Conservation (phyloP, 2,329 filamentous ascomycete genomes). For the Graphium sp. region DNA sequence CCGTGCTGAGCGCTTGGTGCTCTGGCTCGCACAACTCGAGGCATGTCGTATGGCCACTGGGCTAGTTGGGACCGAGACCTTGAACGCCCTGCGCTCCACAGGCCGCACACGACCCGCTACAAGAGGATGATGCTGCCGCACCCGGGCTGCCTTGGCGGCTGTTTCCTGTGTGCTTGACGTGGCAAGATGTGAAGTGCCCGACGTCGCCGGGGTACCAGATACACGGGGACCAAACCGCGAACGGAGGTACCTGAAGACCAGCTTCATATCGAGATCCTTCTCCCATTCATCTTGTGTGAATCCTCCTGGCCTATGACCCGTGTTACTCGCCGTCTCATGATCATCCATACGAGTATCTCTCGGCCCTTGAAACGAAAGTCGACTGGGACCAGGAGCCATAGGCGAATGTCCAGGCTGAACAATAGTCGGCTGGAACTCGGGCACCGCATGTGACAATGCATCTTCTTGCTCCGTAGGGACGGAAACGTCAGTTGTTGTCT, state of each 20-base stretch:
- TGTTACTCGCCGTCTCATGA: too few species aligned
- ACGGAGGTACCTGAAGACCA: slow-evolving; percentile 78
- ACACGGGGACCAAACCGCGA: slow-evolving; percentile 49
- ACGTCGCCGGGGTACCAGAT: slow-evolving; percentile 19
- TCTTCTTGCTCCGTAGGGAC: slow-evolving; percentile 16
- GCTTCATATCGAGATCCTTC: slow-evolving; percentile 72
- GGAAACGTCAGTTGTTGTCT: slow-evolving; percentile 15
- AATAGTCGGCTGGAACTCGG: slow-evolving; percentile 32
- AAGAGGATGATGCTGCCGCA: slow-evolving; percentile 78
- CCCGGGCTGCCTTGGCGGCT: slow-evolving; percentile 64
- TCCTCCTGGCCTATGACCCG: too few species aligned
- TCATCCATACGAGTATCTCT: too few species aligned
- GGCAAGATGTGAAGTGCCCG: slow-evolving; percentile 28
- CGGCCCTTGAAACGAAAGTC: too few species aligned
- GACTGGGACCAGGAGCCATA: too few species aligned
- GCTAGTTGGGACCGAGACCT: slow-evolving; percentile 30
- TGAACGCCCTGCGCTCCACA: slow-evolving; percentile 38
- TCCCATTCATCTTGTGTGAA: slow-evolving; percentile 81
- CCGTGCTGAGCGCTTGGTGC: slow-evolving; percentile 55
- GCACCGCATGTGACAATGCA: slow-evolving; percentile 31
- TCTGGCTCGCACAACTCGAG: slow-evolving; percentile 75
- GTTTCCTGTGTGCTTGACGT: slow-evolving; percentile 41
- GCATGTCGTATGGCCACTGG: slow-evolving; percentile 28
- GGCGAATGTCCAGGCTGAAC: slow-evolving; percentile 14
- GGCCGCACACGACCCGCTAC: slow-evolving; percentile 42